These are phyloP conservation scores for Marsdenia floribunda DNA, from an alignment of 257 asterid species.

Conservation along the genomic window DNA sequence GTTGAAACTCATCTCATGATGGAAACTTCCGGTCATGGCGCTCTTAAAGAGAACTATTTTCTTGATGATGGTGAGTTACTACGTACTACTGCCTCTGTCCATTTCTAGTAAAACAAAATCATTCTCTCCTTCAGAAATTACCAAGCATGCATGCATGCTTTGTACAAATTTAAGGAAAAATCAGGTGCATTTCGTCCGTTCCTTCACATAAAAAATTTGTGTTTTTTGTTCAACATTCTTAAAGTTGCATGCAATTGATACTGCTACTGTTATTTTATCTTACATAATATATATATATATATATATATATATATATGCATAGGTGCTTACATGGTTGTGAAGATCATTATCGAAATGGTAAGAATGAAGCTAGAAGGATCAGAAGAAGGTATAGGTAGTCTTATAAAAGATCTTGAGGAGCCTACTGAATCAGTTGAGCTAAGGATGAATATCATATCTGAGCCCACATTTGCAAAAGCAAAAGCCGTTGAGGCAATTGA, in stretches of 20 bases:
- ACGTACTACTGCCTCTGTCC: background rate
- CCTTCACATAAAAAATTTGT: too few relatives aligned
- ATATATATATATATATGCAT: too few relatives aligned
- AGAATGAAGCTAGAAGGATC: slow-evolving; percentile 80
- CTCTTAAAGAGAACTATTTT: slow-evolving; percentile 73
- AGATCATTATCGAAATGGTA: slow-evolving; percentile 84
- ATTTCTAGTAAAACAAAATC: too few relatives aligned
- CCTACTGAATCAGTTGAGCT: slow-evolving; percentile 73
- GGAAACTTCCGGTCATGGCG: slow-evolving; percentile 94
- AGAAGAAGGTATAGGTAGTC: slow-evolving; percentile 65
- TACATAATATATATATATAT: too few relatives aligned
- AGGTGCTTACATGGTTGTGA: slow-evolving; percentile 92
- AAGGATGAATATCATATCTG: slow-evolving; percentile 64
- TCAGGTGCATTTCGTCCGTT: too few relatives aligned
- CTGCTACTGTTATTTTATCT: too few relatives aligned
- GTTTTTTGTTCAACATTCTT: too few relatives aligned
- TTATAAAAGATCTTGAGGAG: slow-evolving; percentile 72
- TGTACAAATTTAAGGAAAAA: too few relatives aligned
- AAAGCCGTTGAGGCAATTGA: slow-evolving; percentile 68
- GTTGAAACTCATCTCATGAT: slow-evolving; percentile 86
- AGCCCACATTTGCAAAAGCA: slow-evolving; percentile 69
- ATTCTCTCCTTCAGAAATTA: too few relatives aligned
- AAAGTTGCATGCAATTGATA: too few relatives aligned
- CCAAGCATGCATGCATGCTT: too few relatives aligned
- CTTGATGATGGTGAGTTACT: slow-evolving; percentile 72